Evolutionary conservation across 73 alveolate species (phyloP), one percentile per base, ranked within the genome.

Genomic region (Paramecium primaurelia): DNA sequence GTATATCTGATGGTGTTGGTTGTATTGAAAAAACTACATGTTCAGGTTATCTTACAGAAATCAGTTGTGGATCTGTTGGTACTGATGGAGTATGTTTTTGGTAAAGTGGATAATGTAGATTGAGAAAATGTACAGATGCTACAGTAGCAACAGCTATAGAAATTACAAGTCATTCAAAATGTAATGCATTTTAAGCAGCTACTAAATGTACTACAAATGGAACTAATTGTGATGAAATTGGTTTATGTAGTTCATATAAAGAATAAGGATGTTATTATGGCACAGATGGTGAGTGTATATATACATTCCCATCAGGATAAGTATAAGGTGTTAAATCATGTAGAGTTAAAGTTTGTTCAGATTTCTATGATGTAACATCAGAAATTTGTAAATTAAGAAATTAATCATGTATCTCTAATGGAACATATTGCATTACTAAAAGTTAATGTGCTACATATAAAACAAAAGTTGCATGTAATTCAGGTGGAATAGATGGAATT

Each of bases 211-310:
- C 91, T 11, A 80, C 91, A 6, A 26, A 80, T 80, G 91, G 91
- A 44, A 42, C 42, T 8, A 47, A 28, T 45, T 80, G 91, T 42
- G 58, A 28, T 22, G 6, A 22, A 26, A 80, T 80, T 30, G 49
- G 34, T 25, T 14, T 45, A 40, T 80, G 91, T 38, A 32, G 42
- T 10, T 20, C 71, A 26, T 80, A 80, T 26, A 40, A 44, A 25
- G 71, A 80, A 49, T 22, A 26, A 8, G 73, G 91, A n/a, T 80
- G 91, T 11, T 80, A 44, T 12, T 25, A 8, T 42, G 91, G 91
- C 18, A 45, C 91, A 8, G 91, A 80, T 42, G 91, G 91, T 10
- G 75, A 80, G 49, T 80, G 91, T 47, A 80, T 80, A 8, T 80
- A 26, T 10, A 36, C 37, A 16, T 80, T 32, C 20, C 91, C 91